A percentile compares a stretch with the other conserved stretches of the same genome.
Conservation (phyloP, 2,329 filamentous ascomycete species). For the Leptodontidium sp. region DNA sequence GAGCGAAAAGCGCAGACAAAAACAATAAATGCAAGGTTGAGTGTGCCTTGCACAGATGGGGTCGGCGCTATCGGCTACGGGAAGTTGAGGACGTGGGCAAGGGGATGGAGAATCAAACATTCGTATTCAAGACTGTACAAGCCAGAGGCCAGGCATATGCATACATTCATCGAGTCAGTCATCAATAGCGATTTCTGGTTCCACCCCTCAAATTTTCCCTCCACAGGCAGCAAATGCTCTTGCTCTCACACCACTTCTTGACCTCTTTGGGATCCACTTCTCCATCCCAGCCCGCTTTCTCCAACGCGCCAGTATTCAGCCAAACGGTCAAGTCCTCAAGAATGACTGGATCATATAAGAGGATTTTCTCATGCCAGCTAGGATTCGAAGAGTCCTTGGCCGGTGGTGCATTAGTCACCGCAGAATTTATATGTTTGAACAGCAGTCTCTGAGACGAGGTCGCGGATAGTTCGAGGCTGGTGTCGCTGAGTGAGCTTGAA, state of each 20-base stretch:
- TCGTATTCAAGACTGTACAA: slow-evolving; percentile 1
- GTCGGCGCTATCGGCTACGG: not conserved
- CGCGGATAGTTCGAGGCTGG: slow-evolving; percentile 37
- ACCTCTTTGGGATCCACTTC: slow-evolving; percentile 72
- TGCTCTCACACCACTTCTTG: slow-evolving; percentile 89
- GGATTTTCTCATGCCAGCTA: slow-evolving; percentile 91
- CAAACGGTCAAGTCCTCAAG: slow-evolving; percentile 85
- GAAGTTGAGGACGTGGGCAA: not conserved
- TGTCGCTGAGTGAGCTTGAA: slow-evolving; percentile 19
- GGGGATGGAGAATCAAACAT: not conserved
- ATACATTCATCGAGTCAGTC: not conserved
- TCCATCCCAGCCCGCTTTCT: slow-evolving; percentile 68
- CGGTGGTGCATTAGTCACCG: slow-evolving; percentile 59
- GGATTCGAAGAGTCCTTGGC: slow-evolving; percentile 59
- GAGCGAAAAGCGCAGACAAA: not conserved
- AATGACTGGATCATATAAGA: slow-evolving; percentile 91
- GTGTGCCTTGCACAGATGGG: slow-evolving; percentile 5
- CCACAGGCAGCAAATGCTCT: slow-evolving; percentile 86
- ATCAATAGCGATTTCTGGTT: slow-evolving; percentile 42
- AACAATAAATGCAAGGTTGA: not conserved
- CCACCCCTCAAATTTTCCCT: slow-evolving; percentile 48
- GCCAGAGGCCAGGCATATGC: not conserved
- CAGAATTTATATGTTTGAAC: slow-evolving; percentile 62
- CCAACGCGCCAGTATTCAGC: slow-evolving; percentile 78
- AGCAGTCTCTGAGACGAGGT: slow-evolving; percentile 55